Evolutionary conservation across 1,284 basidiomycete genomes (phyloP).

Genomic region (Malassezia furfur): DNA sequence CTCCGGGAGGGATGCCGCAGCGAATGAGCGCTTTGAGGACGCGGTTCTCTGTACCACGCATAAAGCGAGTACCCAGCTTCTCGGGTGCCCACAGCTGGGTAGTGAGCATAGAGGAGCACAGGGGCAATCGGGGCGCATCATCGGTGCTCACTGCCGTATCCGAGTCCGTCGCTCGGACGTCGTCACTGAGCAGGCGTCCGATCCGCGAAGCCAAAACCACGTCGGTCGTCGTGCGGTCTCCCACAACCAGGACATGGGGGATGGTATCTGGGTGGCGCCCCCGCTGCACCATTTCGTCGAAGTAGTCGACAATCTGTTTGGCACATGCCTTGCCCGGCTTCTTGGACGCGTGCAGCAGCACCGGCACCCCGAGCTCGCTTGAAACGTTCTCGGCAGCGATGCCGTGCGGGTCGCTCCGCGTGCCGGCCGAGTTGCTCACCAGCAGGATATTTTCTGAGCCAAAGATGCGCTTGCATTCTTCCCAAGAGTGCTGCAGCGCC

Average conservation of each 20-base stretch:
- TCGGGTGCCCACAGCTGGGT: constrained; percentile 43
- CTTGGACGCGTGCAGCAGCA: constrained; percentile 65
- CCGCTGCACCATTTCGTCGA: constrained; percentile 36
- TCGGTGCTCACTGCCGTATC: not conserved
- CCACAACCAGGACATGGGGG: constrained; percentile 51
- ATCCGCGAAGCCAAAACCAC: constrained; percentile 70
- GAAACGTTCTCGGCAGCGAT: constrained; percentile 80
- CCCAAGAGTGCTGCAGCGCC: constrained; percentile 62
- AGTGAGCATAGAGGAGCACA: constrained; percentile 46
- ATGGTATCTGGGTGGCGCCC: constrained; percentile 21
- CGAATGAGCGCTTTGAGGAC: constrained; percentile 21
- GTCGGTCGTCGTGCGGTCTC: constrained; percentile 85
- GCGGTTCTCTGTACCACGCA: constrained; percentile 37
- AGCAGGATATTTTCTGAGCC: constrained; percentile 71
- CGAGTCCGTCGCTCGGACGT: not conserved
- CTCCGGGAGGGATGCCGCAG: constrained; percentile 25
- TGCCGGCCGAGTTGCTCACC: constrained; percentile 88
- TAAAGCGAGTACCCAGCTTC: constrained; percentile 34
- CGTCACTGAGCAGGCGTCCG: not conserved
- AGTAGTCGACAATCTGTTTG: constrained; percentile 59
- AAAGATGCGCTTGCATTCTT: constrained; percentile 62
- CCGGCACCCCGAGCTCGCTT: constrained; percentile 65
- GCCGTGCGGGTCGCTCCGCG: constrained; percentile 66
- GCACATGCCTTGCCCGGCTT: constrained; percentile 66
- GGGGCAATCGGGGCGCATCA: constrained; percentile 1